Conservation (phyloP, 345 rosid species). For the Firmiana major region DNA sequence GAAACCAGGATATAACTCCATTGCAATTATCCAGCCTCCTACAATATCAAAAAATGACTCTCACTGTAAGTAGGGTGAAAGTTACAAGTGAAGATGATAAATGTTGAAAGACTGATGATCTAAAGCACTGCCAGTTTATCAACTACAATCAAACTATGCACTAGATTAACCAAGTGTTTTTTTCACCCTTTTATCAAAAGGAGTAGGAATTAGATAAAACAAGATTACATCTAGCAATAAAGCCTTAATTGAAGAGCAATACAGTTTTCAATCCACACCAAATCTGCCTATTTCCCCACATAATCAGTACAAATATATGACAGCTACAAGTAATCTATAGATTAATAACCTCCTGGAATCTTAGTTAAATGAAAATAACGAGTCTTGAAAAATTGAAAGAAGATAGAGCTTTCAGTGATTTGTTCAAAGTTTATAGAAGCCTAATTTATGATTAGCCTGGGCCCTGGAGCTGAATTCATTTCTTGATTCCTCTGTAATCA, state of each 20-base stretch:
- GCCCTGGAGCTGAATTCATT: neutral
- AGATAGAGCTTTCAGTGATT: neutral
- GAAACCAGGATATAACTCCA: conserved; percentile 91
- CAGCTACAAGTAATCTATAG: neutral
- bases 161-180: neutral
- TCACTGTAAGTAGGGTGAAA: conserved; percentile 1
- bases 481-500: neutral
- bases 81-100: neutral
- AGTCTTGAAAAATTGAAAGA: neutral
- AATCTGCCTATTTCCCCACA: neutral
- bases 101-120: neutral
- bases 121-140: neutral
- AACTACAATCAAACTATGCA: neutral
- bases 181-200: neutral
- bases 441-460: neutral
- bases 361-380: neutral
- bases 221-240: neutral
- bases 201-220: neutral
- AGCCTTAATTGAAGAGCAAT: neutral
- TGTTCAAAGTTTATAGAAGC: neutral
- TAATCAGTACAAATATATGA: neutral
- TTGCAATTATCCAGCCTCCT: conserved; percentile 59
- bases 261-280: neutral
- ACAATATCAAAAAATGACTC: conserved; percentile 19
- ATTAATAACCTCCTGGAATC: neutral